Evolutionary conservation across 2,329 filamentous ascomycete species (phyloP).

Genomic region (Curvularia spicifera): DNA sequence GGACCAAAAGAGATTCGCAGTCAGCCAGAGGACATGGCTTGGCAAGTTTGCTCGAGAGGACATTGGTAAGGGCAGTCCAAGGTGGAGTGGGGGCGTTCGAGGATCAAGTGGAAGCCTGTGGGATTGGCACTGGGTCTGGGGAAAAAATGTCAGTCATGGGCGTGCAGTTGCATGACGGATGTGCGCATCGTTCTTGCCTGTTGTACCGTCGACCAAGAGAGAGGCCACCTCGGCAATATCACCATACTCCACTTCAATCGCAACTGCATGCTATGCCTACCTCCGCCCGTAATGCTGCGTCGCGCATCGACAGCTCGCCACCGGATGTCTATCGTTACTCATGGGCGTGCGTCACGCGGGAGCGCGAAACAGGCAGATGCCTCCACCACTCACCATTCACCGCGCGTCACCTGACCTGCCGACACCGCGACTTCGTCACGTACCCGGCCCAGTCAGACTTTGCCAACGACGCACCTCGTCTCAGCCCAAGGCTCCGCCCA

Average conservation of each 20-base stretch:
- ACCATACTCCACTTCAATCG: constrained; percentile 13
- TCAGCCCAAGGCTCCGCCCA: too few species aligned
- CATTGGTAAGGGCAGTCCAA: constrained; percentile 4
- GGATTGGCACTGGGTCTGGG: constrained; percentile 2
- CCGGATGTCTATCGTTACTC: neutral
- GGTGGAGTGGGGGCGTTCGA: constrained; percentile 1
- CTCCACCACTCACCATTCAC: neutral
- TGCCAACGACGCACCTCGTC: too few species aligned
- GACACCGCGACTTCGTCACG: neutral
- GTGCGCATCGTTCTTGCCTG: constrained; percentile 17
- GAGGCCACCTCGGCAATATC: constrained; percentile 19
- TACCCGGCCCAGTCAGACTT: neutral
- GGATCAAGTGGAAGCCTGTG: neutral
- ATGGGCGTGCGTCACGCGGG: neutral
- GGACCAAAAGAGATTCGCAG: neutral
- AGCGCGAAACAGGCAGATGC: neutral
- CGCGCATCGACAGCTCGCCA: neutral
- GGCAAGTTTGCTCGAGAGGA: neutral
- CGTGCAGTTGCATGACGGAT: constrained; percentile 14
- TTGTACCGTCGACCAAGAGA: constrained; percentile 17
- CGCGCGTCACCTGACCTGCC: neutral
- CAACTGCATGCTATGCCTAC: constrained; percentile 25
- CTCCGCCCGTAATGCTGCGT: constrained; percentile 1
- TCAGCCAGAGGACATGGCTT: neutral
- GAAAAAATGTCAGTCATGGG: constrained; percentile 10